phyloP scores from a whole-genome alignment of 1,284 basidiomycete species.

The Nidula niveotomentosa region DNA sequence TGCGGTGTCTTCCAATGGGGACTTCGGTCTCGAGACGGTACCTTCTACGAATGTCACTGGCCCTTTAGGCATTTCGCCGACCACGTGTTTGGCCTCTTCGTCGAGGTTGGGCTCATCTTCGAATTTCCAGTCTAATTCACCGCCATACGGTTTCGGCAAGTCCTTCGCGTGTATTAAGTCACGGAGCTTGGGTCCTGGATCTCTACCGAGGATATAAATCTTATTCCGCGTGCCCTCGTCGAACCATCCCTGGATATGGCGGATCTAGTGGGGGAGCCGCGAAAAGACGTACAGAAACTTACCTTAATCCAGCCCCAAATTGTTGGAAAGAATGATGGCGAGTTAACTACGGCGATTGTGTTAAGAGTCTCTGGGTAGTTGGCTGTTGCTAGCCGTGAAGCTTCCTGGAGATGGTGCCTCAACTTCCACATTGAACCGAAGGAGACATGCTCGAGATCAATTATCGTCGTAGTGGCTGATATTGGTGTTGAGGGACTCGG shows the following conservation, averaged over 20 bases:
- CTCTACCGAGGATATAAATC: constrained; percentile 64
- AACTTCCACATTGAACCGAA: constrained; percentile 67
- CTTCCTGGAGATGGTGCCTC: constrained; percentile 70
- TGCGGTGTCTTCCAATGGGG: not conserved
- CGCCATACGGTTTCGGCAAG: constrained; percentile 68
- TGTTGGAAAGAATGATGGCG: constrained; percentile 75
- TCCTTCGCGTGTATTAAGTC: constrained; percentile 54
- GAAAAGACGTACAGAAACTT: constrained; percentile 5
- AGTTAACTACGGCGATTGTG: constrained; percentile 68
- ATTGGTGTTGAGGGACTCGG: constrained; percentile 52
- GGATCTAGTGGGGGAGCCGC: not conserved
- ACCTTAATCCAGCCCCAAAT: constrained; percentile 82
- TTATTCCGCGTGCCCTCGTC: constrained; percentile 74
- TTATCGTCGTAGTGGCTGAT: constrained; percentile 67
- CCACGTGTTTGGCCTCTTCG: constrained; percentile 34
- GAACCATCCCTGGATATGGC: constrained; percentile 57
- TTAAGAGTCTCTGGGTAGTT: constrained; percentile 78
- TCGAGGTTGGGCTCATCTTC: constrained; percentile 63
- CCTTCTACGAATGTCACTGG: constrained; percentile 50
- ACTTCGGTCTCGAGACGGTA: constrained; percentile 17
- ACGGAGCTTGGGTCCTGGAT: constrained; percentile 48
- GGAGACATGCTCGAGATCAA: constrained; percentile 66
- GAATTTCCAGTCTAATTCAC: constrained; percentile 65
- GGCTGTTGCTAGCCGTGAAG: constrained; percentile 69
- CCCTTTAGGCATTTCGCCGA: constrained; percentile 46